Evolutionary conservation across 192 early-diverging fungal species (phyloP), one percentile per base, ranked within the genome.

Genomic region (Jimgerdemannia lactiflua): DNA sequence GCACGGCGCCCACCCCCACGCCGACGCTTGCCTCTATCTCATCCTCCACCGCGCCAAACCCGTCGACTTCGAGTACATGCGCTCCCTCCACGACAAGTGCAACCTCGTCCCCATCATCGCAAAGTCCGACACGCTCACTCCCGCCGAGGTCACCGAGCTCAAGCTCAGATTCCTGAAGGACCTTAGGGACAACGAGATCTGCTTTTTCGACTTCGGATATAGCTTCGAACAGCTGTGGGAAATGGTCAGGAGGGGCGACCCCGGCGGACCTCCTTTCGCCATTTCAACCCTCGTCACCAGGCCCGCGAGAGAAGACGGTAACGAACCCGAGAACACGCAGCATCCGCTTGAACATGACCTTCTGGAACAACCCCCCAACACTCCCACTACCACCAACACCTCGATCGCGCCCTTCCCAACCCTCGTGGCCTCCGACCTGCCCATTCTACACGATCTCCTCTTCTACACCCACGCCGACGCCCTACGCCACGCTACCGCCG

Each of bases 11-110:
- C 54, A 75, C 39, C 70, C 71, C 18, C 85, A 85, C 71, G 77
- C 85, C 6, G 86, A 87, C 63, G 75, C 76, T 4, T 87, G 86
- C 73, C 78, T 87, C n/a, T 87, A 87, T 70, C 17, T 87, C 14
- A 84, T 82, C 43, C 66, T 84, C 18, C 86, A 91, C 70, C 84
- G 91, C 3, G 42, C 91, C 11, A 93, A 92, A 70, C 84, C 88
- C n/a, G 86, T 90, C n/a, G 92, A 93, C 75, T 72, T 92, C 29
- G 92, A 93, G 78, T 93, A 87, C 72, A 88, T 93, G 82, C 81
- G 89, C 39, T 65, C 76, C 20, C 80, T 87, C 19, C 85, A 85
- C 41, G 80, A 86, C 43, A 81, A 92, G 65, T 78, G 84, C 54
- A 88, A 86, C 69, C 82, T 94, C 10, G 78, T 95, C 29, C 92